Base-by-base conservation (phyloP, 164 flowering plant species). In the Annona squamosa region DNA sequence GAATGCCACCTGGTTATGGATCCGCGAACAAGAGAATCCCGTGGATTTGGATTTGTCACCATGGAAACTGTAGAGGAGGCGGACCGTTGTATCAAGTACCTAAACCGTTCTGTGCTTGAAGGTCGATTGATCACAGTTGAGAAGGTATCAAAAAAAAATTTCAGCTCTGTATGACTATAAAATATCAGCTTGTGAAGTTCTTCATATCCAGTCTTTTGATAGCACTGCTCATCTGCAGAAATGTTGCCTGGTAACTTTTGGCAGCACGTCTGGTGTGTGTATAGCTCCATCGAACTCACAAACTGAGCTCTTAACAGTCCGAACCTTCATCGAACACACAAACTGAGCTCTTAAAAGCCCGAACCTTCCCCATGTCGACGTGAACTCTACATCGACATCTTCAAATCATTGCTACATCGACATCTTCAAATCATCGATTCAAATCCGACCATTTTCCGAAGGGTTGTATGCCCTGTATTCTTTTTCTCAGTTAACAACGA, bases 181-280 rank as follows among this genome's bases (percentile, higher is more conserved):
- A 45, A 59, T 52, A 37, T 76, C n/a, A 19, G 72, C 4, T 42
- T 76, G 10, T 47, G 10, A 10, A 45, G 13, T 73, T 75, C 46
- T 65, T 45, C 59, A 52, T 69, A 18, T 71, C 45, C 70, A 62
- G 18, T 26, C 0, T 64, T 78, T 72, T 63, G 48, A 63, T 56
- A 46, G 74, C 66, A 71, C 67, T 80, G 79, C 71, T 83, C 76
- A 77, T 81, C 73, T 83, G 77, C 77, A 73, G 76, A 80, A 74
- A 74, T 78, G 80, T 85, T 78, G 82, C 87, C 87, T 87, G 83
- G 82, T 84, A 78, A 82, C 74, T 80, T 85, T 86, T 86, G 85
- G 88, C 84, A 89, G 88, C 93, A 89, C 90, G 86, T 85, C 78
- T 83, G 84, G 81, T 86, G 81, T 84, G 83, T 86, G 85, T 86